Conservation (phyloP, 2,329 filamentous ascomycete genomes). For the Penicillium sp. region DNA sequence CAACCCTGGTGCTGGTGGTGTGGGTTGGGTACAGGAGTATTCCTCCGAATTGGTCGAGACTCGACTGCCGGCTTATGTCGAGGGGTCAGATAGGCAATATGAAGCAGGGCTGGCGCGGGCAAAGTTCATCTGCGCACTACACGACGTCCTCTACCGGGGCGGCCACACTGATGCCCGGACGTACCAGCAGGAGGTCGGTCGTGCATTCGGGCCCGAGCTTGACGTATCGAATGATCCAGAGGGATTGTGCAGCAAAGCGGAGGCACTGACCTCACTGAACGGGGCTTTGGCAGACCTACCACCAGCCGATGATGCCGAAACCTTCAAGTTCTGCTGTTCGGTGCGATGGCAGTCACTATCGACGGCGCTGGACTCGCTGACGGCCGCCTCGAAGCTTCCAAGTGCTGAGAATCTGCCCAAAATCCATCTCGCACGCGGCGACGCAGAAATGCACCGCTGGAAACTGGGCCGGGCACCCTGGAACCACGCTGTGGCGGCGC, state of each 20-base stretch:
- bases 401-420: slow-evolving; percentile 54
- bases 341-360: slow-evolving; percentile 59
- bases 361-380: slow-evolving; percentile 55
- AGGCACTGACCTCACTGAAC: slow-evolving; percentile 59
- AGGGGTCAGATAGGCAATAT: slow-evolving; percentile 49
- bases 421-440: slow-evolving; percentile 59
- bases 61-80: slow-evolving; percentile 59
- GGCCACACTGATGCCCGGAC: slow-evolving; percentile 54
- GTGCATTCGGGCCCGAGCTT: slow-evolving; percentile 46
- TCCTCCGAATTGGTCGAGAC: slow-evolving; percentile 57
- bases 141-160: slow-evolving; percentile 60
- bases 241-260: slow-evolving; percentile 59
- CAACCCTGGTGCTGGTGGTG: slow-evolving; percentile 42
- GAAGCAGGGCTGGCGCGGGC: slow-evolving; percentile 60
- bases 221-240: slow-evolving; percentile 51
- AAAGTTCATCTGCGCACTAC: slow-evolving; percentile 59
- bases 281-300: slow-evolving; percentile 48
- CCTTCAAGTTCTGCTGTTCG: slow-evolving; percentile 35
- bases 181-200: slow-evolving; percentile 54
- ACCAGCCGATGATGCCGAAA: slow-evolving; percentile 33
- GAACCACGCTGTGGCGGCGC: slow-evolving; percentile 47
- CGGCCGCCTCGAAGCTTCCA: slow-evolving; percentile 56
- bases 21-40: slow-evolving; percentile 63
- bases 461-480: slow-evolving; percentile 53
- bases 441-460: slow-evolving; percentile 59